A percentile compares a stretch with the other conserved stretches of the same genome.
Conservation (phyloP, 306 rosid genomes). For the Cotoneaster glaucophyllus region DNA sequence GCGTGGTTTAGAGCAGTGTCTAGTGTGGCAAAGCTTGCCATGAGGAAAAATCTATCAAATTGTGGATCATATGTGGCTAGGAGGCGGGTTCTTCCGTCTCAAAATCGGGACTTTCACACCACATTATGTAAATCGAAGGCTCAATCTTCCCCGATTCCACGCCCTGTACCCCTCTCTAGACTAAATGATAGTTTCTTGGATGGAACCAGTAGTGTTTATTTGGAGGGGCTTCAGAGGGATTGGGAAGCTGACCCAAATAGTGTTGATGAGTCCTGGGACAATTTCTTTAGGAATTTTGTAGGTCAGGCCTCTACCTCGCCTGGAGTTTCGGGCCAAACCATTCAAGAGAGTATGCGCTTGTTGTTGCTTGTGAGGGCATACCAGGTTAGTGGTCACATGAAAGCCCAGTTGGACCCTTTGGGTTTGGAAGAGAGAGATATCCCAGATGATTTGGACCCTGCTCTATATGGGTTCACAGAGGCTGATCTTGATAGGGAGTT, state of each 20-base stretch:
- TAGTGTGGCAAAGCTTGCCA: slow-evolving; percentile 61
- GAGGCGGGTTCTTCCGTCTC: slow-evolving; percentile 44
- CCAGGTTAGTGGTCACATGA: slow-evolving; percentile 95
- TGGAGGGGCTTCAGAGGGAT: slow-evolving; percentile 95
- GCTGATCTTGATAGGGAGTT: slow-evolving; percentile 97
- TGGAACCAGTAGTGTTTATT: slow-evolving; percentile 92
- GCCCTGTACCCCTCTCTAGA: slow-evolving; percentile 85
- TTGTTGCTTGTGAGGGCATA: slow-evolving; percentile 84
- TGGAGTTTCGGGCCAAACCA: slow-evolving; percentile 92
- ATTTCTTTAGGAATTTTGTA: slow-evolving; percentile 89
- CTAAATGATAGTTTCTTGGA: slow-evolving; percentile 86
- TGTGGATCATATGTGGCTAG: slow-evolving; percentile 54
- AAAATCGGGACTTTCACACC: slow-evolving; percentile 51
- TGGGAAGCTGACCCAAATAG: slow-evolving; percentile 96
- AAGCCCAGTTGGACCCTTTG: slow-evolving; percentile 83
- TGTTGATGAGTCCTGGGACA: slow-evolving; percentile 97
- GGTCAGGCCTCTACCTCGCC: slow-evolving; percentile 85
- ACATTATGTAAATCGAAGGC: slow-evolving; percentile 52
- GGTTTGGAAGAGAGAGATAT: slow-evolving; percentile 55
- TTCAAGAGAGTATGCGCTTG: slow-evolving; percentile 96
- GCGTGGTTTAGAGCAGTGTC: slow-evolving; percentile 87
- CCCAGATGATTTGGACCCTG: slow-evolving; percentile 80
- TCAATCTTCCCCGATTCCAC: slow-evolving; percentile 56
- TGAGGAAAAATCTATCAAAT: slow-evolving; percentile 46
- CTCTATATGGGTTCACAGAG: slow-evolving; percentile 78